phyloP scores from a whole-genome alignment of 1,284 basidiomycete species.

The Ceratobasidium sp. region DNA sequence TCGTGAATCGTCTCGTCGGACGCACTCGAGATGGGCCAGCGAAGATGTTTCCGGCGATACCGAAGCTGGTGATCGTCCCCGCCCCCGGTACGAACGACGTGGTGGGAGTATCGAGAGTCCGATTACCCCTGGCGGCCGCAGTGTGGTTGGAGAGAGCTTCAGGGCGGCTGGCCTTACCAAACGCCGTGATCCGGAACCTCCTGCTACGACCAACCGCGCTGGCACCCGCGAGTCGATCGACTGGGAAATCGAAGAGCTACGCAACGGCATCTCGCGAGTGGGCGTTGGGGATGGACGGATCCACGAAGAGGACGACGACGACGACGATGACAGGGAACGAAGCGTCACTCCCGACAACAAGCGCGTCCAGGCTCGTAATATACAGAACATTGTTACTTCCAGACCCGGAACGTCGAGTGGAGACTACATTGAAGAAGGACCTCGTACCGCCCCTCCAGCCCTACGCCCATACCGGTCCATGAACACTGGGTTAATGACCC shows the following conservation, averaged over 20 bases:
- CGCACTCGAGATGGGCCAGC: slow-evolving; percentile 38
- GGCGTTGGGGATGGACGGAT: slow-evolving; percentile 38
- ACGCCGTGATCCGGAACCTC: slow-evolving; percentile 46
- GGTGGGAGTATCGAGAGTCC: slow-evolving; percentile 71
- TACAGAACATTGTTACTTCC: slow-evolving; percentile 22
- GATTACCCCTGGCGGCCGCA: slow-evolving; percentile 56
- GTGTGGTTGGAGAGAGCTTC: slow-evolving; percentile 70
- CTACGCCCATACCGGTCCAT: slow-evolving; percentile 50
- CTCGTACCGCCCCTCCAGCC: slow-evolving; percentile 51
- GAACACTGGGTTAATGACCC: slow-evolving; percentile 14
- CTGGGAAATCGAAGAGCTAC: slow-evolving; percentile 43
- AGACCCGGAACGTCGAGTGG: slow-evolving; percentile 22
- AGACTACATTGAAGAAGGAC: slow-evolving; percentile 37
- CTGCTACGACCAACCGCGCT: not conserved
- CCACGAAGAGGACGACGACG: slow-evolving; percentile 48
- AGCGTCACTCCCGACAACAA: slow-evolving; percentile 23
- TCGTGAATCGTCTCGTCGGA: slow-evolving; percentile 26
- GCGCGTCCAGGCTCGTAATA: slow-evolving; percentile 2
- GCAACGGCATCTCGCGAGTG: slow-evolving; percentile 40
- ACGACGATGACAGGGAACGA: slow-evolving; percentile 45
- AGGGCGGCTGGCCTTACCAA: slow-evolving; percentile 69
- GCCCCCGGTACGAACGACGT: slow-evolving; percentile 56
- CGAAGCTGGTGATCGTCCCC: not conserved
- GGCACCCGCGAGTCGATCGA: slow-evolving; percentile 43
- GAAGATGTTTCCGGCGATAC: slow-evolving; percentile 25